Conservation (phyloP, 345 rosid species). For the Syzygium aromaticum region DNA sequence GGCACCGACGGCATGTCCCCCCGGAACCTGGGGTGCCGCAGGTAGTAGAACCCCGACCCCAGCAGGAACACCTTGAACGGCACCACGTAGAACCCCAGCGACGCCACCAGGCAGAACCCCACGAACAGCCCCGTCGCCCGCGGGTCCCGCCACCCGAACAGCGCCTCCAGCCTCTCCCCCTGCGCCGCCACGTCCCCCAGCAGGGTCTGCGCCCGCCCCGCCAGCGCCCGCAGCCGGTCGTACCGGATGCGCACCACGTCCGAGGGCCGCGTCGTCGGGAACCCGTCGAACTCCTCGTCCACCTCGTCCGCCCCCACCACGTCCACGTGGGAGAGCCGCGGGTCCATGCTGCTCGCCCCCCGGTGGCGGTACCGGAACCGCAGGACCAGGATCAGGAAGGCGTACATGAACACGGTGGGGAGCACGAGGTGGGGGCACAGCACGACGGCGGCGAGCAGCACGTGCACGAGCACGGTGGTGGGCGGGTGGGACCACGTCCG, state of each 20-base stretch:
- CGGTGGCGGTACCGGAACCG: slow-evolving; percentile 50
- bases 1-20: slow-evolving; percentile 79
- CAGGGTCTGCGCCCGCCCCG: slow-evolving; percentile 67
- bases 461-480: slow-evolving; percentile 57
- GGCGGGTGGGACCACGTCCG: slow-evolving; percentile 73
- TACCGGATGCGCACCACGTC: slow-evolving; percentile 60
- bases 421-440: slow-evolving; percentile 70
- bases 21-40: slow-evolving; percentile 86
- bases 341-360: slow-evolving; percentile 45
- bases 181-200: slow-evolving; percentile 85
- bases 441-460: slow-evolving; percentile 54
- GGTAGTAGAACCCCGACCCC: slow-evolving; percentile 58
- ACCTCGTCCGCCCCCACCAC: slow-evolving; percentile 60
- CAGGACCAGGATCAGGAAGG: slow-evolving; percentile 46
- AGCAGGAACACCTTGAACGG: slow-evolving; percentile 58
- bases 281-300: slow-evolving; percentile 83
- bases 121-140: slow-evolving; percentile 78
- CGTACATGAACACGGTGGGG: slow-evolving; percentile 83
- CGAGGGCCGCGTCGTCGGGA: slow-evolving; percentile 46
- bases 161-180: slow-evolving; percentile 75
- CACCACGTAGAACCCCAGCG: slow-evolving; percentile 57
- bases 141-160: slow-evolving; percentile 82
- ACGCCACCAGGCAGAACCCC: slow-evolving; percentile 53
- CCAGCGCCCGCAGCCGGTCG: slow-evolving; percentile 74
- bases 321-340: slow-evolving; percentile 57